These are phyloP conservation scores for Lecanicillium sp. DNA, from an alignment of 2,329 filamentous ascomycete genomes.

Conservation along the genomic window DNA sequence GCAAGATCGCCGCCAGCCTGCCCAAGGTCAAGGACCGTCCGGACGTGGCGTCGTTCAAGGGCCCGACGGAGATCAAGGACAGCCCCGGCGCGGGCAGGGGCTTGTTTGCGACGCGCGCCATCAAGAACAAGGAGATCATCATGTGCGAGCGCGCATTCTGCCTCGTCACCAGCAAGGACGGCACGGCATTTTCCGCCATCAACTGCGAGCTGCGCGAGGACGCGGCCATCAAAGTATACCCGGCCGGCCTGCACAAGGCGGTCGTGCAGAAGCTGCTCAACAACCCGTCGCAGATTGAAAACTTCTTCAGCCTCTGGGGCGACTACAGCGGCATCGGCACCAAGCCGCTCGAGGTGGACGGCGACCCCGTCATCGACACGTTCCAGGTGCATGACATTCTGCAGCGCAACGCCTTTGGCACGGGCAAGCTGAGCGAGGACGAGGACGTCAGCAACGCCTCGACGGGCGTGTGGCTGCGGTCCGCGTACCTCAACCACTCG, in stretches of 20 bases:
- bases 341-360: slow-evolving; percentile 17
- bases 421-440: slow-evolving; percentile 17
- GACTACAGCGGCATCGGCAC: slow-evolving; percentile 18
- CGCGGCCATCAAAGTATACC: slow-evolving; percentile 19
- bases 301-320: slow-evolving; percentile 17
- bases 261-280: slow-evolving; percentile 18
- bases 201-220: slow-evolving; percentile 24
- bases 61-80: slow-evolving; percentile 17
- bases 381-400: slow-evolving; percentile 26
- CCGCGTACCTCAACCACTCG: slow-evolving; percentile 35
- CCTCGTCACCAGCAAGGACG: slow-evolving; percentile 22
- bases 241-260: slow-evolving; percentile 21
- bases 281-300: slow-evolving; percentile 17
- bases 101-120: slow-evolving; percentile 24
- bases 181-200: slow-evolving; percentile 19
- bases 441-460: slow-evolving; percentile 23
- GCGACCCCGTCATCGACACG: slow-evolving; percentile 17
- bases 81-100: slow-evolving; percentile 24
- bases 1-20: slow-evolving; percentile 14
- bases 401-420: slow-evolving; percentile 24
- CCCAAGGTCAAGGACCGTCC: slow-evolving; percentile 19
- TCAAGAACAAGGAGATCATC: slow-evolving; percentile 20
- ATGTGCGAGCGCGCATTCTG: slow-evolving; percentile 29
- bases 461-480: slow-evolving; percentile 29
- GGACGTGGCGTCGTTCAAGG: slow-evolving; percentile 20